phyloP scores from a whole-genome alignment of 164 flowering plant species.

The Aristolochia californica region DNA sequence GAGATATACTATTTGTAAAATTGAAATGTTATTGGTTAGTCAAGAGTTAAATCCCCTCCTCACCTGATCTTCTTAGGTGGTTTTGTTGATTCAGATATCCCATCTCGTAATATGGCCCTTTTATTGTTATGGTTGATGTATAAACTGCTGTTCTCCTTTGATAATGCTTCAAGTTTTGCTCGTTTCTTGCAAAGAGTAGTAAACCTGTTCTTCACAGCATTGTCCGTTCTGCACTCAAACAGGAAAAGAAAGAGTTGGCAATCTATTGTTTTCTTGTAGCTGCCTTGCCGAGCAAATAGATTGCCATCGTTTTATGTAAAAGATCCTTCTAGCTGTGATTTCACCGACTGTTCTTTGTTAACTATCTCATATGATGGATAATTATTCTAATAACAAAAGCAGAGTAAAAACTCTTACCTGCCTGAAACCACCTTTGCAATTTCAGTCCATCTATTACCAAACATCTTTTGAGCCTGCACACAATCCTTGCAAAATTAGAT shows the following conservation, averaged over 20 bases:
- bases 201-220: conserved; percentile 97
- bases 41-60: background rate
- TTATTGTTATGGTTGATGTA: conserved; percentile 52
- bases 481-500: conserved; percentile 9
- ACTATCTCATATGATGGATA: background rate
- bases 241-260: background rate
- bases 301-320: background rate
- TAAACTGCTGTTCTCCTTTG: conserved; percentile 54
- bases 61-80: conserved; percentile 69
- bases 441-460: conserved; percentile 97
- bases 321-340: no score
- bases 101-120: conserved; percentile 38
- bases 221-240: conserved; percentile 70
- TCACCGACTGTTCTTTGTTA: background rate
- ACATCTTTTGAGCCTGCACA: conserved; percentile 86
- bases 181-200: conserved; percentile 86
- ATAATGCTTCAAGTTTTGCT: conserved; percentile 67
- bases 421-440: conserved; percentile 98
- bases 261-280: background rate
- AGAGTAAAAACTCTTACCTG: conserved; percentile 40
- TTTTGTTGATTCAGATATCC: conserved; percentile 13
- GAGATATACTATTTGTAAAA: no score
- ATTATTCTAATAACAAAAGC: background rate
- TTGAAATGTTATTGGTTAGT: no score
- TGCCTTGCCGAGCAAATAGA: background rate